Evolutionary conservation across 192 early-diverging fungal species (phyloP), one percentile per base, ranked within the genome.

Genomic region (Chytriomyces hyalinus): DNA sequence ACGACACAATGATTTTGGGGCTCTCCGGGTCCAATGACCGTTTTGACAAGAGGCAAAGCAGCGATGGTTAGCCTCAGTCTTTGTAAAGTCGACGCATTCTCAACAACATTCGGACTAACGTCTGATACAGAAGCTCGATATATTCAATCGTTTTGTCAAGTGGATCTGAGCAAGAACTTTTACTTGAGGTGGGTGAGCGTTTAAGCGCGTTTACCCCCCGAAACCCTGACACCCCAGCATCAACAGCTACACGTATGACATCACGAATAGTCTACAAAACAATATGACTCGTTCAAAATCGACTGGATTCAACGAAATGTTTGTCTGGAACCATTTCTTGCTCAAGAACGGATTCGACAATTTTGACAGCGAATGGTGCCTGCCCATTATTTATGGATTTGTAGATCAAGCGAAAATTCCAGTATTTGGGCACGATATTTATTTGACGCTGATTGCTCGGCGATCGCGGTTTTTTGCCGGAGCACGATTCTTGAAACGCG

Each of bases 391-490:
- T 72, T 92, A 98, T 80, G 97, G 97, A 6, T 99, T 97, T 79
- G 95, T 98, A n/a, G 95, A 97, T 77, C 97, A 99, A 86, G 92
- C 95, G 6, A 93, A 93, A 80, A 91, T 99, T 45, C 92, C 93
- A 17, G 92, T 98, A 17, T 93, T 92, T 68, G 97, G 96, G 2
- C 92, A 95, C 73, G 95, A 93, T 74, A 91, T 98, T 26, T 94
- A 89, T 70, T 87, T 99, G 6, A 97, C 97, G 0, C 81, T 99
- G 70, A 96, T 99, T 86, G 97, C 97, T 2, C 87, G 97, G 20
- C 87, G 97, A 63, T 98, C 96, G 47, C 88, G 97, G 7, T 86
- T 92, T 60, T 99, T 94, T 90, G 97, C 97, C 6, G 97, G 97
- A 15, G 97, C 95, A 44, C 89, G 97, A 65, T 99, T 96, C 73